These are phyloP conservation scores for Penicillium vulpinum DNA, from an alignment of 2,329 filamentous ascomycete genomes.

Conservation along the genomic window DNA sequence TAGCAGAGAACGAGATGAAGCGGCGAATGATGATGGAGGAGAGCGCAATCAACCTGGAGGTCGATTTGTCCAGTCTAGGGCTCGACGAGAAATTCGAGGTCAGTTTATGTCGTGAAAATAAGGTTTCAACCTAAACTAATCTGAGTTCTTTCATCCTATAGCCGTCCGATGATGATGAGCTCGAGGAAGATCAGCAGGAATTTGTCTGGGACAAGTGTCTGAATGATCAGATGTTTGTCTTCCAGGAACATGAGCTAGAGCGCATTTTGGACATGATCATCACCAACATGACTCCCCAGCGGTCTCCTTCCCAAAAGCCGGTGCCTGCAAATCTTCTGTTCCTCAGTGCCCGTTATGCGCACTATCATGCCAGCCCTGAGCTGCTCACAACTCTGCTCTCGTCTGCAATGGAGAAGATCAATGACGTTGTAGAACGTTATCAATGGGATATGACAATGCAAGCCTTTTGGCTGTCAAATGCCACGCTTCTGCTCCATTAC, in stretches of 20 bases:
- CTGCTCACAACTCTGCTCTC: slow-evolving; percentile 77
- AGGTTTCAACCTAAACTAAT: background rate
- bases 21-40: slow-evolving; percentile 97
- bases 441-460: slow-evolving; percentile 99
- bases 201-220: slow-evolving; percentile 95
- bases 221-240: slow-evolving; percentile 99
- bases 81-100: slow-evolving; percentile 95
- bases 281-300: slow-evolving; percentile 95
- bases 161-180: slow-evolving; percentile 76
- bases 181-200: slow-evolving; percentile 85
- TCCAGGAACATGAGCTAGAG: slow-evolving; percentile 90
- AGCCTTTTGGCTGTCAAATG: slow-evolving; percentile 98
- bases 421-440: slow-evolving; percentile 88
- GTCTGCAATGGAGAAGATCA: slow-evolving; percentile 92
- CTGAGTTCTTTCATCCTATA: slow-evolving; percentile 11
- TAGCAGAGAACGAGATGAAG: slow-evolving; percentile 94
- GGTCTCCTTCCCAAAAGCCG: slow-evolving; percentile 94
- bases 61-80: slow-evolving; percentile 91
- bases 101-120: slow-evolving; percentile 30
- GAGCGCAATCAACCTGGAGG: slow-evolving; percentile 92
- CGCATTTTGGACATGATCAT: slow-evolving; percentile 93
- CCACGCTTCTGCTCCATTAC: slow-evolving; percentile 91
- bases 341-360: slow-evolving; percentile 89
- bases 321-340: slow-evolving; percentile 98
- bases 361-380: slow-evolving; percentile 89